Base-by-base conservation (phyloP, 306 rosid genomes). In the Mucuna pruriens region DNA sequence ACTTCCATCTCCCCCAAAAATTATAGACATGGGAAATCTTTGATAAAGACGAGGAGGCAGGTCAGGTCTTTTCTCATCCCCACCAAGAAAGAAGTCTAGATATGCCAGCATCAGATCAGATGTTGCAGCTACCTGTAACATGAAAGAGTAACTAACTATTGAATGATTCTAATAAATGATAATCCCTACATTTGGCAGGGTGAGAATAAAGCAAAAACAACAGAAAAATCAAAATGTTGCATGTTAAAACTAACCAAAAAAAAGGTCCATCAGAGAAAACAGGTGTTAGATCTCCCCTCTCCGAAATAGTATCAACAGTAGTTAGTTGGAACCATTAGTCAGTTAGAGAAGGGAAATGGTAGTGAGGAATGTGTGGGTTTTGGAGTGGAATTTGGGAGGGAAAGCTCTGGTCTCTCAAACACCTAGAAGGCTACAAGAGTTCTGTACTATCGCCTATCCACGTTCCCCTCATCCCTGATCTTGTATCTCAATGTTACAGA, bases 1-100 rank as follows among this genome's bases (percentile, higher is more conserved):
- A 89, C 92, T 91, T 90, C 98, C 98, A 84, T 95, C 95, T 71
- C 97, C 98, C 39, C 97, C 97, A 90, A 95, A 95, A 80, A 89
- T 74, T 76, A 95, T 46, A 31, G 97, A 91, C 88, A 95, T 79
- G 17, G 99, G 99, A 83, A 93, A 88, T 87, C 97, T 84, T 83
- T 91, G 94, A 84, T 78, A 92, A 82, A 93, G 97, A 67, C 71
- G 87, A 66, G 92, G 95, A 80, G 97, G 92, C 85, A 92, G 91
- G 82, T 90, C 97, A 49, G 88, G 63, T 88, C 91, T 90, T 84
- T 95, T 95, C 87, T 95, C 98, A 88, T 95, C 98, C 78, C 98
- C 98, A 13, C 98, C 97, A 29, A 95, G 94, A 89, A 89, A 92
- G 85, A 95, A 91, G 89, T 95, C 98, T 84, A 92, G 74, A 82